Evolutionary conservation across 495 filamentous ascomycete species (phyloP).

Genomic region (Neurospora sp.): DNA sequence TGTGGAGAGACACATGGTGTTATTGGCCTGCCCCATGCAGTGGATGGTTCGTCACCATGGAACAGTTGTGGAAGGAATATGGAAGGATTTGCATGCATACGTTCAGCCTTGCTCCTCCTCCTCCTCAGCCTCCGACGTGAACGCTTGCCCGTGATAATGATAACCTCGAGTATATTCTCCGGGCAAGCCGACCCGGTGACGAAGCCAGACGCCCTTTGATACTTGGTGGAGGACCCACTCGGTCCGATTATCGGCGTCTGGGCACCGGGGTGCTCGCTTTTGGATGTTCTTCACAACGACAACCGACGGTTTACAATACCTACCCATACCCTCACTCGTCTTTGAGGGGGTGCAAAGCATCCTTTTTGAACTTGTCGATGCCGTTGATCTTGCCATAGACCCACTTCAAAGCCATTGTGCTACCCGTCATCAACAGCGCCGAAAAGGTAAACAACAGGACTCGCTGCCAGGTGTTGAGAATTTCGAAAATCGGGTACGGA

Average conservation of each 20-base stretch:
- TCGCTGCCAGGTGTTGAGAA: constrained; percentile 51
- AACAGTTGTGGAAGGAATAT: neutral
- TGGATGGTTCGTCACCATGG: neutral
- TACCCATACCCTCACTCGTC: constrained; percentile 5
- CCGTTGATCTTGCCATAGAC: constrained; percentile 64
- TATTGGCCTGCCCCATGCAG: neutral
- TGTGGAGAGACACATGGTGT: neutral
- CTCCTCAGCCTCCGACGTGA: neutral
- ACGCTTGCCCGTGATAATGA: neutral
- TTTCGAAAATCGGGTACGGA: constrained; percentile 75
- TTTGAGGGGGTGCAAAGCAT: constrained; percentile 16
- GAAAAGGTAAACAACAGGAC: constrained; percentile 58
- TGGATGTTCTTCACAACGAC: neutral
- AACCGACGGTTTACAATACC: neutral
- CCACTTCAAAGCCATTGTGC: constrained; percentile 56
- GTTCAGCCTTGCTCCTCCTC: neutral
- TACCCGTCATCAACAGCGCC: constrained; percentile 60
- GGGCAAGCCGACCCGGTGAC: too few species aligned
- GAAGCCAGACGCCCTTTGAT: neutral
- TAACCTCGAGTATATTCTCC: neutral
- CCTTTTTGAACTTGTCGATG: constrained; percentile 29
- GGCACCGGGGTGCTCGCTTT: neutral
- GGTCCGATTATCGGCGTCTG: neutral
- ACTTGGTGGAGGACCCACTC: neutral
- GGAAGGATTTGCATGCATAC: neutral